Conservation (phyloP, 495 filamentous ascomycete species). For the Aspergillus incahuasiensis region DNA sequence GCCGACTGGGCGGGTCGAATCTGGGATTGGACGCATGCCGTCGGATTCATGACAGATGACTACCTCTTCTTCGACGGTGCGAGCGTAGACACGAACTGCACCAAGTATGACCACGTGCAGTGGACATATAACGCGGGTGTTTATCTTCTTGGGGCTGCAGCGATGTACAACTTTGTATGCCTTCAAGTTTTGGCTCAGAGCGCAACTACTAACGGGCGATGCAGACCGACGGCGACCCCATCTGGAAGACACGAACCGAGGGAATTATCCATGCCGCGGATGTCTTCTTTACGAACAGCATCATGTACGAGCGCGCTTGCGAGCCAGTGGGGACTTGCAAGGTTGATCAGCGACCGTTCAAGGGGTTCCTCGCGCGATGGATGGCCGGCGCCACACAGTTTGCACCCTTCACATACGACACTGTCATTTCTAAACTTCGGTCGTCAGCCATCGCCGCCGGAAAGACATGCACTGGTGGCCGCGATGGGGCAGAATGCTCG, state of each 20-base stretch:
- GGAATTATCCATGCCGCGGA: constrained; percentile 54
- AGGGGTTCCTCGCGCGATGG: constrained; percentile 81
- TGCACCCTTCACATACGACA: constrained; percentile 59
- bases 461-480: constrained; percentile 59
- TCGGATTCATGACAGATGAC: constrained; percentile 57
- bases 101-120: constrained; percentile 29
- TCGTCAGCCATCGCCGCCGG: constrained; percentile 67
- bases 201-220: neutral
- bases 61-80: constrained; percentile 65
- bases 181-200: neutral
- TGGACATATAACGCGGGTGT: constrained; percentile 39
- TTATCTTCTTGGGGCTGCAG: constrained; percentile 35
- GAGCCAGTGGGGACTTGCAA: constrained; percentile 57
- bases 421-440: constrained; percentile 61
- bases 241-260: constrained; percentile 57
- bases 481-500: constrained; percentile 53
- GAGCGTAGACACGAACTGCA: constrained; percentile 45
- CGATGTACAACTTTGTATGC: constrained; percentile 38
- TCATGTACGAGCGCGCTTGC: constrained; percentile 66
- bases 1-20: constrained; percentile 67
- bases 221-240: constrained; percentile 28
- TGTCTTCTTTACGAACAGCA: constrained; percentile 48
- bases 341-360: constrained; percentile 78
- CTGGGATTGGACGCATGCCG: constrained; percentile 64
- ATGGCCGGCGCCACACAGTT: constrained; percentile 66